Evolutionary conservation across 352 stramenopile genomes (phyloP).

Genomic region (Phytophthora lateralis): DNA sequence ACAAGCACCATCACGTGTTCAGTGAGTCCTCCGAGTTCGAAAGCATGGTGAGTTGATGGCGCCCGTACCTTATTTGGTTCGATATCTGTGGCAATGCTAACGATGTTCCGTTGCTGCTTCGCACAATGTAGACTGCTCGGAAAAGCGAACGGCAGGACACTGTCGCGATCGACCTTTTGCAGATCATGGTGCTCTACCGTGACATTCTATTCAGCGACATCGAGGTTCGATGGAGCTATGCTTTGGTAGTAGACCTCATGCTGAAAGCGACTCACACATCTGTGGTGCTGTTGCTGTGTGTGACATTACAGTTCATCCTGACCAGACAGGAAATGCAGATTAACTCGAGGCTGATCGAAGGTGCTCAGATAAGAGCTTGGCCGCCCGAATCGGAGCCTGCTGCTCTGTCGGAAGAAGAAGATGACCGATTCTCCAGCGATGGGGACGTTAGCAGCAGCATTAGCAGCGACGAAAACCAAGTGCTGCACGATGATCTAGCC

Average conservation of each 20-base stretch:
- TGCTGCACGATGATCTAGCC: conserved; percentile 16
- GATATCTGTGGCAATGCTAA: neutral
- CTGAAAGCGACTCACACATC: neutral
- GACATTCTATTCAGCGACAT: conserved; percentile 77
- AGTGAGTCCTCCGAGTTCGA: conserved; percentile 65
- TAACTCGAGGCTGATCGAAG: conserved; percentile 20
- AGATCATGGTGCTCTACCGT: conserved; percentile 65
- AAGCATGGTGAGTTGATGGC: conserved; percentile 50
- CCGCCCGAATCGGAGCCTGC: conserved; percentile 18
- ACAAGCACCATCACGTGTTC: conserved; percentile 63
- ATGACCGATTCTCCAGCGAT: conserved; percentile 36
- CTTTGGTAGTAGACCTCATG: neutral
- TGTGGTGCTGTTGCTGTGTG: neutral
- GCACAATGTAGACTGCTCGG: conserved; percentile 35
- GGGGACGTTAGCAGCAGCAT: conserved; percentile 26
- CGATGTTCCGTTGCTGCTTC: neutral
- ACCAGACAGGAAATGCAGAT: conserved; percentile 57
- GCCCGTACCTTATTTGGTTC: neutral
- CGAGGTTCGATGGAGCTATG: conserved; percentile 41
- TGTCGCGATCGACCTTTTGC: conserved; percentile 54
- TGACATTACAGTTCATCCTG: conserved; percentile 46
- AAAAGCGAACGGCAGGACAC: conserved; percentile 48
- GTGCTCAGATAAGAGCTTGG: conserved; percentile 20
- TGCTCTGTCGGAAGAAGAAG: conserved; percentile 24
- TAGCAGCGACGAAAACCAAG: conserved; percentile 31